These are phyloP conservation scores for Coemansia sp. DNA, from an alignment of 192 early-diverging fungal species.

Conservation along the genomic window DNA sequence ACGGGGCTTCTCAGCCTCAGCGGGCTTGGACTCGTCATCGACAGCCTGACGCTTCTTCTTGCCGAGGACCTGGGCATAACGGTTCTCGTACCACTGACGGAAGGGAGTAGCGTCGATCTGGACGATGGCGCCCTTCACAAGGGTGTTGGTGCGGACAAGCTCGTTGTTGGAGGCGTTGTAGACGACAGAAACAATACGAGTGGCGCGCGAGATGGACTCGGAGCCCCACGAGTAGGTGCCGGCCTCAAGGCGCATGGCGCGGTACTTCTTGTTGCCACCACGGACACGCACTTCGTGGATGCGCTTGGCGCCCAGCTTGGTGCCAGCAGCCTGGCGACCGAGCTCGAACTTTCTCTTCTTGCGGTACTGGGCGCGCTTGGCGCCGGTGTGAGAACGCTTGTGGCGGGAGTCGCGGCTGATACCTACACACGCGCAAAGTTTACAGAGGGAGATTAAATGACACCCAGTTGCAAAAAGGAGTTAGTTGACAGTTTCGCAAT, in stretches of 20 bases:
- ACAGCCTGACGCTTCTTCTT: slow-evolving; percentile 62
- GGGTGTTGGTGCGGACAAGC: slow-evolving; percentile 99
- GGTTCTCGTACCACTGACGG: slow-evolving; percentile 99
- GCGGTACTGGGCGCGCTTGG: slow-evolving; percentile 99
- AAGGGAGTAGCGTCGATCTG: slow-evolving; percentile 99
- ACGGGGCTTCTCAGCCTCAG: slow-evolving; percentile 78
- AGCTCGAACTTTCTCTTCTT: slow-evolving; percentile 99
- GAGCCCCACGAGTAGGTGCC: slow-evolving; percentile 99
- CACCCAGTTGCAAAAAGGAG: neutral
- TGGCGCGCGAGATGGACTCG: slow-evolving; percentile 93
- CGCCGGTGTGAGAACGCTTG: slow-evolving; percentile 97
- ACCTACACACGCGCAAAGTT: slow-evolving; percentile 63
- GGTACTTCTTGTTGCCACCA: slow-evolving; percentile 98
- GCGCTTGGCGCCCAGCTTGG: slow-evolving; percentile 96
- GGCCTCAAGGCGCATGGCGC: slow-evolving; percentile 94
- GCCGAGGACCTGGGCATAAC: slow-evolving; percentile 91
- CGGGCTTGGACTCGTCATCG: slow-evolving; percentile 57
- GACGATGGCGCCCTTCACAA: slow-evolving; percentile 97
- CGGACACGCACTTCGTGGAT: slow-evolving; percentile 96
- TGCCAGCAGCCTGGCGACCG: slow-evolving; percentile 97
- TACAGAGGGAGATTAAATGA: too few species aligned
- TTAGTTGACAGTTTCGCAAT: neutral
- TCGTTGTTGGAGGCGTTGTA: slow-evolving; percentile 99
- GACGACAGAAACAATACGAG: slow-evolving; percentile 91
- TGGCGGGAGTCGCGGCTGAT: slow-evolving; percentile 99